Conservation (phyloP, 306 rosid genomes). For the Sphenostylis stenocarpa region DNA sequence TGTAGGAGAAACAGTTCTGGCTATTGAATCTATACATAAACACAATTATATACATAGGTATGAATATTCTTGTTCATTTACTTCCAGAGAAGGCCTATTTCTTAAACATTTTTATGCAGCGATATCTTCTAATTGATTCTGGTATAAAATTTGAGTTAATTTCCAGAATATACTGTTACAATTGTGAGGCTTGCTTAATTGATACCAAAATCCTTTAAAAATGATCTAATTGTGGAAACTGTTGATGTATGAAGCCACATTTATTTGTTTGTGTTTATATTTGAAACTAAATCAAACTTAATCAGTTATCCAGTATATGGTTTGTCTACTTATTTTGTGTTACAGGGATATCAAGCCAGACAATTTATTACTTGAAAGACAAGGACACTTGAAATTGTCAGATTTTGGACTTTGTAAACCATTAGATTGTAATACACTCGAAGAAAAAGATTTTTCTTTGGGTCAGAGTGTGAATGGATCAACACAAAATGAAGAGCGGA, state of each 20-base stretch:
- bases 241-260: background rate
- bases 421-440: slow-evolving; percentile 83
- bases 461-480: slow-evolving; percentile 57
- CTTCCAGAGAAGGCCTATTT: background rate
- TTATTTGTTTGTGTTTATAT: slow-evolving; percentile 6
- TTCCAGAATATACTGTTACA: slow-evolving; percentile 2
- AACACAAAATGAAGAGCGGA: slow-evolving; percentile 58
- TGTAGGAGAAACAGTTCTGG: slow-evolving; percentile 86
- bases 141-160: slow-evolving; percentile 6
- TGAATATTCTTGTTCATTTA: slow-evolving; percentile 26
- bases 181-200: slow-evolving; percentile 20
- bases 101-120: slow-evolving; percentile 1
- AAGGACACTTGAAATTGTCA: slow-evolving; percentile 90
- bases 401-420: slow-evolving; percentile 99
- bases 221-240: slow-evolving; percentile 27
- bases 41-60: slow-evolving; percentile 97
- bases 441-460: slow-evolving; percentile 72
- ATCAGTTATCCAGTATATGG: background rate
- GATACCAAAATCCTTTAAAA: slow-evolving; percentile 18
- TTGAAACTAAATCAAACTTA: slow-evolving; percentile 19
- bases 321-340: slow-evolving; percentile 32
- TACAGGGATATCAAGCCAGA: slow-evolving; percentile 98
- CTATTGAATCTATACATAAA: slow-evolving; percentile 92
- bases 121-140: slow-evolving; percentile 18
- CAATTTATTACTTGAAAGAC: slow-evolving; percentile 90